phyloP scores from a whole-genome alignment of 192 early-diverging fungal genomes.

The Podila epicladia region DNA sequence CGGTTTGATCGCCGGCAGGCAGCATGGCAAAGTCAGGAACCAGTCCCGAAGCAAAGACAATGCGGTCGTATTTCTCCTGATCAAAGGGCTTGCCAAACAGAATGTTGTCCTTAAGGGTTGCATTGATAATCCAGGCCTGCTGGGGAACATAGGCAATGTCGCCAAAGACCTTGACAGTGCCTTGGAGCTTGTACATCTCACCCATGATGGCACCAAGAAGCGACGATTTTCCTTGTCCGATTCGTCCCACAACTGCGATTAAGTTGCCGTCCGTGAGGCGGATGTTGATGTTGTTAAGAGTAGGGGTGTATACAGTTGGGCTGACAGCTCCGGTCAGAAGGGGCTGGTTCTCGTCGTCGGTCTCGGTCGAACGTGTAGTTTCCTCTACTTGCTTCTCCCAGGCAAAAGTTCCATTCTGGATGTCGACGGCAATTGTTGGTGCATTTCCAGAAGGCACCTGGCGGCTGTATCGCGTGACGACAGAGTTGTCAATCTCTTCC shows the following conservation, averaged over 20 bases:
- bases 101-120: conserved; percentile 89
- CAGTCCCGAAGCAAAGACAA: conserved; percentile 83
- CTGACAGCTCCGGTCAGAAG: conserved; percentile 1
- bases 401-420: conserved; percentile 29
- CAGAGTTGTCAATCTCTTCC: conserved; percentile 38
- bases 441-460: conserved; percentile 5
- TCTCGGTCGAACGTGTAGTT: neutral
- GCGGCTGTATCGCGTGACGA: conserved; percentile 27
- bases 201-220: conserved; percentile 69
- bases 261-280: conserved; percentile 26
- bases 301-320: neutral
- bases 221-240: conserved; percentile 67
- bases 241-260: conserved; percentile 17
- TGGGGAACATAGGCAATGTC: conserved; percentile 69
- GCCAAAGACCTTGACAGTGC: conserved; percentile 68
- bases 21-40: conserved; percentile 86
- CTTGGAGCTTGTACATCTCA: conserved; percentile 80
- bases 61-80: conserved; percentile 74
- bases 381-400: conserved; percentile 10
- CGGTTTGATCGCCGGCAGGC: conserved; percentile 85
- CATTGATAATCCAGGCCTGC: conserved; percentile 95
- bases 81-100: conserved; percentile 85
- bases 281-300: conserved; percentile 46
- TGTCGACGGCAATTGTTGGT: conserved; percentile 9
- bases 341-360: conserved; percentile 23